Evolutionary conservation across 2,329 filamentous ascomycete species (phyloP).

Genomic region (Sporothrix schenckii): DNA sequence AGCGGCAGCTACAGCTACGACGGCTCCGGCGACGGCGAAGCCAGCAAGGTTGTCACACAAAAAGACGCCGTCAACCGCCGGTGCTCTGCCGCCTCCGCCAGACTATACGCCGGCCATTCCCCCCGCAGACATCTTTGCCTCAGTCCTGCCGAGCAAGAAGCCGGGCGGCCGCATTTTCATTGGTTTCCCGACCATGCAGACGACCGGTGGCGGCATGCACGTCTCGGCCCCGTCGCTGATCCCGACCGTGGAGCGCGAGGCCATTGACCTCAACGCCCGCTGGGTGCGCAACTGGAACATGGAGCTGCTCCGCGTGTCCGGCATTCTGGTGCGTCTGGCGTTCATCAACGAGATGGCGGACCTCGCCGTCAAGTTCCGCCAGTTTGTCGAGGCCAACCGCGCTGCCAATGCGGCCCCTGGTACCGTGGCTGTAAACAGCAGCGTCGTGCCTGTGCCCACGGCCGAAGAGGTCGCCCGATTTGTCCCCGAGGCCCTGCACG

Average conservation of each 20-base stretch:
- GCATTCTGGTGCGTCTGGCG: slow-evolving; percentile 84
- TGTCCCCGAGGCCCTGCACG: slow-evolving; percentile 78
- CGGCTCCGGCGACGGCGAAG: neutral
- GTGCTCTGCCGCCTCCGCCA: slow-evolving; percentile 45
- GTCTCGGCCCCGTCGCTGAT: slow-evolving; percentile 96
- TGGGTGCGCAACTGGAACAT: slow-evolving; percentile 96
- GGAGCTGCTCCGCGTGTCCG: slow-evolving; percentile 87
- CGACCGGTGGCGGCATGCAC: slow-evolving; percentile 89
- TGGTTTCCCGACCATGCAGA: slow-evolving; percentile 96
- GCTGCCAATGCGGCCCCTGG: neutral
- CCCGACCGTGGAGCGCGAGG: slow-evolving; percentile 94
- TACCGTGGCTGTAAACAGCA: slow-evolving; percentile 16
- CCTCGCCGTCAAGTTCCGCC: slow-evolving; percentile 64
- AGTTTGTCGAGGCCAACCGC: slow-evolving; percentile 39
- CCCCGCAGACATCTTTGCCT: slow-evolving; percentile 79
- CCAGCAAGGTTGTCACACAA: neutral
- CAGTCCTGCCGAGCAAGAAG: slow-evolving; percentile 84
- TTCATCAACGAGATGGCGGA: slow-evolving; percentile 86
- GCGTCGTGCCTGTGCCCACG: slow-evolving; percentile 40
- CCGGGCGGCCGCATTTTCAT: slow-evolving; percentile 88
- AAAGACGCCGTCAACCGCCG: neutral
- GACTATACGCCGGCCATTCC: slow-evolving; percentile 46
- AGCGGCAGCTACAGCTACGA: neutral
- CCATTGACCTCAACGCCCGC: slow-evolving; percentile 92
- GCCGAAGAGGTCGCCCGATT: slow-evolving; percentile 67